Percentiles rank a stretch among this genome's conserved stretches.
These are phyloP conservation scores for Pseudocercospora ulei DNA, from an alignment of 2,329 filamentous ascomycete species.

Conservation along the genomic window DNA sequence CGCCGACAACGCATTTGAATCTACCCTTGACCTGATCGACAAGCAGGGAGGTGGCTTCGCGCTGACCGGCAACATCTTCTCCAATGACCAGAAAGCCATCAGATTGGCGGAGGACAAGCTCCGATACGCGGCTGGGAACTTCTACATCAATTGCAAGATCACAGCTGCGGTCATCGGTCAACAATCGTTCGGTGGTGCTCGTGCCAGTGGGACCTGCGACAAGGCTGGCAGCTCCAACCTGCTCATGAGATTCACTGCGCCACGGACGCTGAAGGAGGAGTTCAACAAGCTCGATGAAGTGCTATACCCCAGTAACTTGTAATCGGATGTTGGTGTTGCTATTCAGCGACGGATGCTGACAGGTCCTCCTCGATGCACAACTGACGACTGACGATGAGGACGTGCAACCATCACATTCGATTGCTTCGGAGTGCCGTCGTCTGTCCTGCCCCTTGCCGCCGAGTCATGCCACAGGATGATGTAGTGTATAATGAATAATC, in stretches of 20 bases:
- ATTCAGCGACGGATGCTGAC: too few species aligned
- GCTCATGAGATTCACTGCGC: conserved; percentile 46
- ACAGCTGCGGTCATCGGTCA: conserved; percentile 40
- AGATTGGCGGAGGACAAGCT: conserved; percentile 59
- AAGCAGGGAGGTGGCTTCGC: conserved; percentile 59
- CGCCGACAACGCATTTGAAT: conserved; percentile 48
- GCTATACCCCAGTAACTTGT: conserved; percentile 43
- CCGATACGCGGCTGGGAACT: conserved; percentile 65
- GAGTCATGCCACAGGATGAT: too few species aligned
- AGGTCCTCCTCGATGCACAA: too few species aligned
- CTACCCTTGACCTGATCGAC: conserved; percentile 55
- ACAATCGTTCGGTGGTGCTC: conserved; percentile 41
- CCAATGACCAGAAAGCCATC: conserved; percentile 55
- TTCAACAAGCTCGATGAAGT: conserved; percentile 43
- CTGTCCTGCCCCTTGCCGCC: too few species aligned
- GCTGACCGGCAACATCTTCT: conserved; percentile 65
- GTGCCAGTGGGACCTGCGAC: conserved; percentile 48
- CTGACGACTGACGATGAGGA: too few species aligned
- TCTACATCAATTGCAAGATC: conserved; percentile 75
- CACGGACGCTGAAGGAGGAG: conserved; percentile 49
- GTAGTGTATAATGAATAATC: too few species aligned
- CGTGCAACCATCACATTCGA: too few species aligned
- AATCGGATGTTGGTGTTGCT: conserved; percentile 1
- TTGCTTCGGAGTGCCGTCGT: too few species aligned
- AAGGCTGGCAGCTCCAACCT: conserved; percentile 48